Conservation (phyloP, 257 asterid species). For the Ilex asprella region DNA sequence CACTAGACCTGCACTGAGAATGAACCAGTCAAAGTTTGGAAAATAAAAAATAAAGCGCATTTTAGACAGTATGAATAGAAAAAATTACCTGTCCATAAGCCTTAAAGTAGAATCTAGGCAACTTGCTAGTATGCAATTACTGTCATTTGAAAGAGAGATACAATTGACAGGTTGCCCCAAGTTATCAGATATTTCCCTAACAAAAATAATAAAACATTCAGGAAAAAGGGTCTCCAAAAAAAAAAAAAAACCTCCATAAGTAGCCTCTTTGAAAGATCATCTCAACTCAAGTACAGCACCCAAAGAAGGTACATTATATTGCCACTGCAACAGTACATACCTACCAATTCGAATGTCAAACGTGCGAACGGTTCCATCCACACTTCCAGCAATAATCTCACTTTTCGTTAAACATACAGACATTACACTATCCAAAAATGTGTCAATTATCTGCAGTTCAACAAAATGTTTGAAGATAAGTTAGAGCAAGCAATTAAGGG, state of each 20-base stretch:
- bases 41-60: neutral
- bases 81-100: conserved; percentile 73
- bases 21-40: neutral
- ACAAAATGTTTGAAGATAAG: neutral
- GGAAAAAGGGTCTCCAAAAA: conserved; percentile 6
- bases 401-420: conserved; percentile 76
- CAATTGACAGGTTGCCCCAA: conserved; percentile 93
- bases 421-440: conserved; percentile 84
- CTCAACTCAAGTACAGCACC: neutral
- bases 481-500: neutral
- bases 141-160: conserved; percentile 86
- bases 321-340: conserved; percentile 35
- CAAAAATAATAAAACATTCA: conserved; percentile 19
- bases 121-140: conserved; percentile 80
- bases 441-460: conserved; percentile 63
- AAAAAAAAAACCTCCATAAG: neutral
- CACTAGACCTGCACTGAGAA: conserved; percentile 51
- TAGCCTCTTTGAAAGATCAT: neutral
- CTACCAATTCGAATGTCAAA: conserved; percentile 93
- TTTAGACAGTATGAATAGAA: neutral
- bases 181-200: conserved; percentile 78
- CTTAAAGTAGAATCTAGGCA: conserved; percentile 87
- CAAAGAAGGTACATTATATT: too few species aligned
- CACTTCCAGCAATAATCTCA: conserved; percentile 97
- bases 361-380: conserved; percentile 94